Percentiles rank a stretch among this genome's conserved stretches.
These are phyloP conservation scores for Colletotrichum sp. DNA, from an alignment of 2,329 filamentous ascomycete genomes.

Conservation along the genomic window DNA sequence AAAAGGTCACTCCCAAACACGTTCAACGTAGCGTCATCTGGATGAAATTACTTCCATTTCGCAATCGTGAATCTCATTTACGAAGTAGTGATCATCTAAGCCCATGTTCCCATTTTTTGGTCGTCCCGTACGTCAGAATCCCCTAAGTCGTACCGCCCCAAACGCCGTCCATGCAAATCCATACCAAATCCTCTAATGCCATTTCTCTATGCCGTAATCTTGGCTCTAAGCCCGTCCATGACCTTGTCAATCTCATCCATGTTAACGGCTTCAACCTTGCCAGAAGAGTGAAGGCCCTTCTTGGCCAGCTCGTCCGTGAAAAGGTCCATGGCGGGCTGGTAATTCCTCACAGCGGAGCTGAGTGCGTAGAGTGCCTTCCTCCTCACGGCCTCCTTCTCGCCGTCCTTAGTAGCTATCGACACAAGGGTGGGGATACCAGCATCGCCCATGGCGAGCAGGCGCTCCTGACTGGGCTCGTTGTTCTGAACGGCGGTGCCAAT, in stretches of 20 bases:
- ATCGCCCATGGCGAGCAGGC: constrained; percentile 60
- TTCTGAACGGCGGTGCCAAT: constrained; percentile 96
- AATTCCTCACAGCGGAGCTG: constrained; percentile 86
- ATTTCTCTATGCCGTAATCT: constrained; percentile 29
- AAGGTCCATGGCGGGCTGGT: constrained; percentile 79
- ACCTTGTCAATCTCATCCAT: constrained; percentile 86
- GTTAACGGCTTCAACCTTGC: constrained; percentile 77
- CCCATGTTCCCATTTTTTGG: not conserved
- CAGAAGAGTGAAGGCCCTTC: constrained; percentile 57
- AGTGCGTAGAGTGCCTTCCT: constrained; percentile 91
- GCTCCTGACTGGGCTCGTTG: constrained; percentile 85
- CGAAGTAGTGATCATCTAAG: not conserved
- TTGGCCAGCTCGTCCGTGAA: constrained; percentile 67
- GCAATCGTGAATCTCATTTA: not conserved
- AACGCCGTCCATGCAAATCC: constrained; percentile 43
- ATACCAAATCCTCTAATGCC: not conserved
- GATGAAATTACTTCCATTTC: not conserved
- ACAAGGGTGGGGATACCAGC: constrained; percentile 72
- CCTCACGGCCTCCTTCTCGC: constrained; percentile 68
- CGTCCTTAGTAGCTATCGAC: constrained; percentile 64
- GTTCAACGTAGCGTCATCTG: not conserved
- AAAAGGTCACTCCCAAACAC: constrained; percentile 1
- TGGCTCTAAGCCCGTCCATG: constrained; percentile 67
- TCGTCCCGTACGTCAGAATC: constrained; percentile 5
- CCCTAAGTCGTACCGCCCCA: constrained; percentile 17